Evolutionary conservation across 345 rosid species (phyloP), one percentile per base, ranked within the genome.

Genomic region (Linum tenue): DNA sequence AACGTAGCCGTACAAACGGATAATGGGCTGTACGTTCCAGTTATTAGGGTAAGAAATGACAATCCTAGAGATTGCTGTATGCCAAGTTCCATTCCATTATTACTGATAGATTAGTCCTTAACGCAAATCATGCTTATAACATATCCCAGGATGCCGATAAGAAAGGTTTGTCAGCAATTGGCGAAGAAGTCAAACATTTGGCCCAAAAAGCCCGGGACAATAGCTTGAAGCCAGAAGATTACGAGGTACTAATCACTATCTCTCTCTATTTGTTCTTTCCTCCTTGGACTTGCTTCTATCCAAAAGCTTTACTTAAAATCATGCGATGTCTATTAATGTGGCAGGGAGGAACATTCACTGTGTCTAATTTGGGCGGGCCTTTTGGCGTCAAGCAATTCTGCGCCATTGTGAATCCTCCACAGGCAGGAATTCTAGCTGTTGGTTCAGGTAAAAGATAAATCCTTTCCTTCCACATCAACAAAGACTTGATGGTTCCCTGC

Each of bases 291-390:
- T 42, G 37, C 5, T 37, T 14, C 9, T 43, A 17, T 22, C 12
- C 31, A 41, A 36, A 14, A 14, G 40, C 5, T 36, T 62, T 62
- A 15, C 22, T 10, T 39, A 0, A 10, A 56, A 70, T 57, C 15
- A 55, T 7, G 9, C 63, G 4, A 38, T 44, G 11, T 36, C 44
- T 62, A 68, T 75, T 60, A 11, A 12, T 55, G 9, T 70, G 76
- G 56, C 90, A 94, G 96, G 96, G 97, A 75, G 99, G 99, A 65
- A 90, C 99, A 22, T 94, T 94, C 64, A 85, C 96, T 9, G 95
- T 94, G 37, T 84, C 99, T 61, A 94, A 94, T 79, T 79, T 94
- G 81, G 99, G 99, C 67, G 98, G 98, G 55, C 96, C 99, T n/a
- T 90, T 88, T 44, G 97, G 97, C 16, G 77, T 94, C 80, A 90